Percentiles rank a stretch among this genome's conserved stretches.
Conservation (phyloP, 257 asterid species). For the Scutellaria baicalensis region DNA sequence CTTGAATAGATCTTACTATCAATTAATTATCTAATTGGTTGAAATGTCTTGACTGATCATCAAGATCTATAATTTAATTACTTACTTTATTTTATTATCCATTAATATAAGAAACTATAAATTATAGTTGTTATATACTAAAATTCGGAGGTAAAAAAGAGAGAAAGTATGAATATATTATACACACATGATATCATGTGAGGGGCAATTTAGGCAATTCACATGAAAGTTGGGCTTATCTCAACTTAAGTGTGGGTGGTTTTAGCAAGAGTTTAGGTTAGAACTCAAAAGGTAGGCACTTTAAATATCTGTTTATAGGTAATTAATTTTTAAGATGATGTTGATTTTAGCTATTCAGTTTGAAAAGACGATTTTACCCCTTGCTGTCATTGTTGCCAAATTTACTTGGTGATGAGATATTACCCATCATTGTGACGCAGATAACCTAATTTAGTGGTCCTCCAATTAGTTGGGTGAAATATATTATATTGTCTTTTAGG, state of each 20-base stretch:
- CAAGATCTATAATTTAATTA: too few species aligned
- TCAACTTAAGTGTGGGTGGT: neutral
- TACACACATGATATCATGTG: neutral
- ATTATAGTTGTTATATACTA: too few species aligned
- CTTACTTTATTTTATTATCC: too few species aligned
- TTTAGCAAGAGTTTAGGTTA: neutral
- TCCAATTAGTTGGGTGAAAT: conserved; percentile 10
- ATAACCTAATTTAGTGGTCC: conserved; percentile 17
- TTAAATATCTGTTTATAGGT: neutral
- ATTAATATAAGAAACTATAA: too few species aligned
- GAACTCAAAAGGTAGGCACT: neutral
- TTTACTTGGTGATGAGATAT: neutral
- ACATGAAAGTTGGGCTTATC: neutral
- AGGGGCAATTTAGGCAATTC: neutral
- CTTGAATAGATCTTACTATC: too few species aligned
- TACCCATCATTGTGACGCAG: neutral
- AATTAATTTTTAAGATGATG: neutral
- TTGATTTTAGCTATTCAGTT: neutral
- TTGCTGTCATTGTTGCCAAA: neutral
- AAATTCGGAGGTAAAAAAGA: neutral
- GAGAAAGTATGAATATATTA: too few species aligned
- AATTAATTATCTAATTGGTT: too few species aligned
- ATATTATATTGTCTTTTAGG: too few species aligned
- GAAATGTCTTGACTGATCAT: too few species aligned
- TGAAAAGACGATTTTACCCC: conserved; percentile 4